Base-by-base conservation (phyloP, 495 filamentous ascomycete species). In the Cercophora newfieldiana region DNA sequence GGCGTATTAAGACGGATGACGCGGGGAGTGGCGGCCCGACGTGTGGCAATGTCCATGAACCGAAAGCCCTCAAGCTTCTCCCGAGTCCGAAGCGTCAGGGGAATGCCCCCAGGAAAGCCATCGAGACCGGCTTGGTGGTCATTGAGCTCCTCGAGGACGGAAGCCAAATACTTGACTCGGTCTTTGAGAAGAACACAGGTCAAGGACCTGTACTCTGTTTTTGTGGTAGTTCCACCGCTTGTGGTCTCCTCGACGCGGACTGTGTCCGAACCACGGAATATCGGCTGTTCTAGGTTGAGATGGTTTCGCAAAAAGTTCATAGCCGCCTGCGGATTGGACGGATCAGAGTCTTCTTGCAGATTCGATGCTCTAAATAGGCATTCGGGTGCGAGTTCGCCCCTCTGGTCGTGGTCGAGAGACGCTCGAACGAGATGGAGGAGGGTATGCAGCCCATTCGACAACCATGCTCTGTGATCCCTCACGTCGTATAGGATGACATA, bases 341-440 rank as follows among this genome's bases (percentile, higher is more conserved):
- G 19, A 25, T 65, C 26, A 0, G 12, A 5, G 7, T 33, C 63
- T 28, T 65, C 63, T n/a, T 51, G 24, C 0, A 65, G 37, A 10
- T 59, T 33, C 6, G 18, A 33, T 7, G 44, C 55, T 8, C 58
- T 37, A 7, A 50, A 47, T 1, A 59, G 28, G 1, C 16, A 59
- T 14, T 65, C 28, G 1, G 7, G 44, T 0, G 22, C 25, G 19
- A 65, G 44, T 5, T 59, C 44, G 5, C 63, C 14, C 4, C 28
- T 18, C 25, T 24, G 14, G 55, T 65, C 55, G 5, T 53, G 24
- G 25, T 51, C 24, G 1, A 64, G 63, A 19, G 63, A 65, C 7
- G 63, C 63, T 28, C 63, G 33, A 37, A 65, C 63, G 14, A 65
- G 63, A 54, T 65, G 56, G 22, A 65, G 63, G 4, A 65, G 29